Evolutionary conservation across 306 rosid genomes (phyloP).

Genomic region (Acacia acuminata): DNA sequence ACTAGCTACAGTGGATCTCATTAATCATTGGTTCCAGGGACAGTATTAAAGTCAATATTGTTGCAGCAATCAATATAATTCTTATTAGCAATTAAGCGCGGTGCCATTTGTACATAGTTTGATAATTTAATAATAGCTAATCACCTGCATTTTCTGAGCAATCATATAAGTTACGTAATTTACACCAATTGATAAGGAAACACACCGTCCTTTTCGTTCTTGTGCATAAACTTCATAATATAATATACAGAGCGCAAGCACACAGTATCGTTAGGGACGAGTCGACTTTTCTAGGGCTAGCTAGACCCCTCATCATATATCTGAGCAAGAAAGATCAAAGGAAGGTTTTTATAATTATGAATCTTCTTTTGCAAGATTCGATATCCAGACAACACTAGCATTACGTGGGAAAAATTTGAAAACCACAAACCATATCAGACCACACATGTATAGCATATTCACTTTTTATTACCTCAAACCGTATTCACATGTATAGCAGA

Average conservation of each 20-base stretch:
- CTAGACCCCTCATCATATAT: neutral
- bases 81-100: neutral
- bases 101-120: neutral
- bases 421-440: neutral
- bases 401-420: neutral
- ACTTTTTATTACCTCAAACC: no score
- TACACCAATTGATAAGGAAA: neutral
- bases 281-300: neutral
- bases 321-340: slow-evolving; percentile 18
- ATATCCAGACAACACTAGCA: neutral
- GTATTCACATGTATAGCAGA: neutral
- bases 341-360: neutral
- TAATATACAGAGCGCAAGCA: neutral
- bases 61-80: neutral
- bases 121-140: neutral
- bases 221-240: neutral
- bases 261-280: neutral
- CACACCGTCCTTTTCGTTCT: neutral
- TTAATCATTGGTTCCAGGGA: neutral
- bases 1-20: neutral
- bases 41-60: neutral
- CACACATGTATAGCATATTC: neutral
- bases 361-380: neutral
- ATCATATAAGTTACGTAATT: neutral
- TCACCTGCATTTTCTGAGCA: neutral